Percentiles rank a stretch among this genome's conserved stretches.
Evolutionary conservation across 495 filamentous ascomycete genomes (phyloP).

Genomic region (Hamigera avellanea): DNA sequence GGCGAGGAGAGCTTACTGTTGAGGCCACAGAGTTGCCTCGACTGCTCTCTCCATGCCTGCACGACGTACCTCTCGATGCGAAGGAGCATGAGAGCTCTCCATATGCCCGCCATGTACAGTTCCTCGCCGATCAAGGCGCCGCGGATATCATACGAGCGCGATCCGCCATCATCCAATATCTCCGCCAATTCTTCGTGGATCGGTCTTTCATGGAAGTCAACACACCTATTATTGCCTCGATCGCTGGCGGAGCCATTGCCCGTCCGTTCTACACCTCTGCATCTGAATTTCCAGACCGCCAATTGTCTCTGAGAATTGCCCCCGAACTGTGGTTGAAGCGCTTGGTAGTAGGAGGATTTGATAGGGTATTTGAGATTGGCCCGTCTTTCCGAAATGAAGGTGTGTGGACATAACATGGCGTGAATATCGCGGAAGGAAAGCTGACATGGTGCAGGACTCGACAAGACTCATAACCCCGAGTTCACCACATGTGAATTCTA

Average conservation of each 20-base stretch:
- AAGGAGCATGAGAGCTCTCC: constrained; percentile 54
- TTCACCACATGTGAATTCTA: constrained; percentile 98
- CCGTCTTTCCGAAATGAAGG: constrained; percentile 92
- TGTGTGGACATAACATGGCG: constrained; percentile 9
- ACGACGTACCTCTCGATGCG: constrained; percentile 57
- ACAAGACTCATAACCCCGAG: constrained; percentile 90
- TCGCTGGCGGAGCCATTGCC: constrained; percentile 72
- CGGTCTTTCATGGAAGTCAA: constrained; percentile 72
- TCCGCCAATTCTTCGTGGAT: constrained; percentile 62
- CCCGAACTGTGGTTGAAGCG: constrained; percentile 95
- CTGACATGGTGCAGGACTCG: constrained; percentile 40
- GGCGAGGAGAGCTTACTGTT: constrained; percentile 67
- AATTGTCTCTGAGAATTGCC: constrained; percentile 70
- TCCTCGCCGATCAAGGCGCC: constrained; percentile 56
- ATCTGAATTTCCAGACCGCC: constrained; percentile 55
- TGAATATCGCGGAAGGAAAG: neutral
- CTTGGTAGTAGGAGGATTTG: constrained; percentile 81
- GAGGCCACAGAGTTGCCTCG: constrained; percentile 51
- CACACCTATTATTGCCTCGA: constrained; percentile 71
- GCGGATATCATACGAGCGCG: constrained; percentile 63
- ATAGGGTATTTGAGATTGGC: constrained; percentile 85
- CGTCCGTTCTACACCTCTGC: constrained; percentile 71
- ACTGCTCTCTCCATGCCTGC: constrained; percentile 65
- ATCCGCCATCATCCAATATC: constrained; percentile 57
- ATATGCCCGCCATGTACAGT: constrained; percentile 64